A percentile compares a stretch with the other conserved stretches of the same genome.
Evolutionary conservation across 2,329 filamentous ascomycete species (phyloP).

Genomic region (Plenodomus biglobosus): DNA sequence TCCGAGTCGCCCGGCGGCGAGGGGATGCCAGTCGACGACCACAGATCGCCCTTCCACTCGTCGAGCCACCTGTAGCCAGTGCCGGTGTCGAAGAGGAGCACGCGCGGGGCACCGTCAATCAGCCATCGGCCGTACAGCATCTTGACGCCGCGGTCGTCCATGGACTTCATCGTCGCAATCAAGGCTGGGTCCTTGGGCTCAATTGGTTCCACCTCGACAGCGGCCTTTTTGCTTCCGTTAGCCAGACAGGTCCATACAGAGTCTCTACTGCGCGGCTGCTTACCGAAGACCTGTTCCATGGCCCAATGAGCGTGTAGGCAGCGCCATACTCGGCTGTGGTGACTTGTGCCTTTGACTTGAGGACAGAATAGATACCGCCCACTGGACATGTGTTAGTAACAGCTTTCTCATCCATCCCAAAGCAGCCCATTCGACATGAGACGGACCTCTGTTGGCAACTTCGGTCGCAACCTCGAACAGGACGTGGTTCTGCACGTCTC

Average conservation of each 20-base stretch:
- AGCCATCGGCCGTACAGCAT: constrained; percentile 95
- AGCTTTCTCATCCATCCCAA: constrained; percentile 2
- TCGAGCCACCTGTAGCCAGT: constrained; percentile 88
- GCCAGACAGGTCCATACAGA: not conserved
- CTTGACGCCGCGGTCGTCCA: constrained; percentile 87
- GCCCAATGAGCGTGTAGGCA: constrained; percentile 91
- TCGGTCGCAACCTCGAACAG: constrained; percentile 97
- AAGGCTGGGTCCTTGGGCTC: constrained; percentile 80
- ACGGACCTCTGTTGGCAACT: constrained; percentile 88
- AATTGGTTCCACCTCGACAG: constrained; percentile 95
- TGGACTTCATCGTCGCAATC: constrained; percentile 80
- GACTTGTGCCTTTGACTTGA: constrained; percentile 98
- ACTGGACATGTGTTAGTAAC: constrained; percentile 57
- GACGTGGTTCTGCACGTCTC: constrained; percentile 91
- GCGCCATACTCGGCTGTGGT: constrained; percentile 99
- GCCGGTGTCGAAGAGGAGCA: constrained; percentile 91
- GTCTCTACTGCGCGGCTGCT: constrained; percentile 34
- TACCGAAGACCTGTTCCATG: constrained; percentile 88
- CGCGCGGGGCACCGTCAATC: constrained; percentile 92
- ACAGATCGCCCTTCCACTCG: constrained; percentile 96
- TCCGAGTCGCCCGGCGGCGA: constrained; percentile 88
- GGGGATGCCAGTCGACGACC: constrained; percentile 91
- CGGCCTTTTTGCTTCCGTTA: constrained; percentile 64
- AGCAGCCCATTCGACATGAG: constrained; percentile 6
- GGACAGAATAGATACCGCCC: constrained; percentile 97